Evolutionary conservation across 1,284 basidiomycete species (phyloP).

Genomic region (Rhodotorula sp.): DNA sequence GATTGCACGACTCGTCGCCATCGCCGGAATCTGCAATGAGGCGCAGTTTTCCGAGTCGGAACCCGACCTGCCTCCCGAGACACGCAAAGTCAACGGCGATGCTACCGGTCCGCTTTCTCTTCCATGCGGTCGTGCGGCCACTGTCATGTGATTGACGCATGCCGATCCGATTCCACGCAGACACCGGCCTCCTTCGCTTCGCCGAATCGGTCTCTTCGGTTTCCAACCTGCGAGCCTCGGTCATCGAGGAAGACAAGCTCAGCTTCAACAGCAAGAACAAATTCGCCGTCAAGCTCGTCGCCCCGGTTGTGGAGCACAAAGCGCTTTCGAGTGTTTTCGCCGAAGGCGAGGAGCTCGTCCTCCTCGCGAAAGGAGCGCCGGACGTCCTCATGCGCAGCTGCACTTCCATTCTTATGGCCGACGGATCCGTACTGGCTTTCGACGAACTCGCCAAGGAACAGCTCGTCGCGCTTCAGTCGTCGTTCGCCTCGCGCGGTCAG

Average conservation of each 20-base stretch:
- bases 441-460: constrained; percentile 43
- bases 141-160: not conserved
- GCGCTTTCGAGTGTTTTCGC: not conserved
- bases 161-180: not conserved
- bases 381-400: constrained; percentile 58
- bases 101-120: constrained; percentile 36
- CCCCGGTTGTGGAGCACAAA: not conserved
- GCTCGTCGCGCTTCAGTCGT: constrained; percentile 53
- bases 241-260: constrained; percentile 12
- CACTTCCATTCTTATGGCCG: constrained; percentile 41
- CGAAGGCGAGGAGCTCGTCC: constrained; percentile 29
- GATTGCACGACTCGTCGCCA: constrained; percentile 12
- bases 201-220: constrained; percentile 6
- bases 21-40: constrained; percentile 62
- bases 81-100: constrained; percentile 61
- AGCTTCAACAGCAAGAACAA: constrained; percentile 30
- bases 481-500: constrained; percentile 61
- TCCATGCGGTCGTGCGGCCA: not conserved
- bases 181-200: constrained; percentile 26
- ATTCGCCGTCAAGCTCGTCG: constrained; percentile 29
- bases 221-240: not conserved
- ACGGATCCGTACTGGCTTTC: constrained; percentile 51
- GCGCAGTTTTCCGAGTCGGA: constrained; percentile 57
- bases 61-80: constrained; percentile 51
- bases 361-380: constrained; percentile 55